Base-by-base conservation (phyloP, 2,329 filamentous ascomycete genomes). In the Hypoxylon sp. region DNA sequence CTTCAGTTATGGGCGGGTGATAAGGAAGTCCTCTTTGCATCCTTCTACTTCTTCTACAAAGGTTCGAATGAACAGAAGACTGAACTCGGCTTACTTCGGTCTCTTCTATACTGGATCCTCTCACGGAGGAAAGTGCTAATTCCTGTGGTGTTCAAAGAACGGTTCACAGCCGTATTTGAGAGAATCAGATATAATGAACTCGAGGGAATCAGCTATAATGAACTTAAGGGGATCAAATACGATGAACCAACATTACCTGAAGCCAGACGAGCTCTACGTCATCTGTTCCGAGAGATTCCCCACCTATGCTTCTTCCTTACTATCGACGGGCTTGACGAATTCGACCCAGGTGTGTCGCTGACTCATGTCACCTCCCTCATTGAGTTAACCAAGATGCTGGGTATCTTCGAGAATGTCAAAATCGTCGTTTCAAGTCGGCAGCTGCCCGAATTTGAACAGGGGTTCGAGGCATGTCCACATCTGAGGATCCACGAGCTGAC, bases 281-380 rank as follows among this genome's bases (percentile, higher is more conserved):
- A 55, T 2, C 10, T 74, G 6, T 56, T 74, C n/a, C 8, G 1
- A 46, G 27, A 27, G 13, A 65, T 13, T 8, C n/a, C 56, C 2
- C 25, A 70, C 6, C 13, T 64, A 17, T 58, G 54, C 22, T 74
- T 74, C 59, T 75, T 75, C 44, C 7, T 74, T 20, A 51, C 68
- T 7, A 57, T 76, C 5, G 74, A 76, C 33, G 74, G 74, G 1
- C 66, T 76, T 2, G 74, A 76, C 20, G 73, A 76, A 30, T 75
- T 76, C 20, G 73, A 76, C 25, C 69, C 70, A 1, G 31, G 49
- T 17, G 58, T 71, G n/a, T 74, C 73, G 0, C 22, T 17, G 6
- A 73, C 64, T 4, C 44, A 51, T 14, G 58, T 72, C 22, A 20
- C 37, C 11, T 70, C 66, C 27, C 62, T 75, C 8, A 65, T 75